Base-by-base conservation (phyloP, 176 grass and related monocot species). In the Coix lacrymajobi region DNA sequence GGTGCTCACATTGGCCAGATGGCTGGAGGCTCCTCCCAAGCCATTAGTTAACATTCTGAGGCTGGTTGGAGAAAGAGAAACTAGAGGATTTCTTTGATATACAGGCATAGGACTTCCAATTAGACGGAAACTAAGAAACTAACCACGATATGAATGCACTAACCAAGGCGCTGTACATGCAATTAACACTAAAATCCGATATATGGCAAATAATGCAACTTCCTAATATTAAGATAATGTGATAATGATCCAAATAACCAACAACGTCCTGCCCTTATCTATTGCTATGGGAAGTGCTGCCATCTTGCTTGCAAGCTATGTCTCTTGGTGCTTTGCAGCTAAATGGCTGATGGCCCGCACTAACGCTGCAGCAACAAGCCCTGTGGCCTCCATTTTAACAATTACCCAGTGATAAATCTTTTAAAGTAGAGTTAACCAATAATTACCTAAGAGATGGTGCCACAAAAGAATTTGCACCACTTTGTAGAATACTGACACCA, bases 401-500 rank as follows among this genome's bases (percentile, higher is more conserved):
- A 36, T 68, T 52, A 80, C 32, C 22, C 66, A 67, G 44, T 48
- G 7, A 69, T 12, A 80, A 43, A 81, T 60, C 17, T 82, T 20
- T 31, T 48, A 66, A 67, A 67, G 20, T 68, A 49, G 48, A 79
- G 13, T 36, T 60, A 73, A 66, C 6, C 62, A 52, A 19, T 54
- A 8, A 57, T 83, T 89, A 95, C 96, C 96, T 95, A 45, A 99
- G 80, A 66, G 96, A 92, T 62, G 96, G 96, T 75, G 96, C 92
- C 22, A 99, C 96, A 79, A 99, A 87, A 85, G 96, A 95, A 85
- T 95, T 96, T 85, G 96, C 93, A 71, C 89, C 91, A 78, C 96
- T 99, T 81, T 99, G 96, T 80, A 99, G 87, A 90, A 99, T 52
- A 88, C 96, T 99, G 66, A 99, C 71, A 64, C 93, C 96, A 96